Evolutionary conservation across 108 stramenopile species (phyloP), one percentile per base, ranked within the genome.

Genomic region (Phaeodactylum tricornutum): DNA sequence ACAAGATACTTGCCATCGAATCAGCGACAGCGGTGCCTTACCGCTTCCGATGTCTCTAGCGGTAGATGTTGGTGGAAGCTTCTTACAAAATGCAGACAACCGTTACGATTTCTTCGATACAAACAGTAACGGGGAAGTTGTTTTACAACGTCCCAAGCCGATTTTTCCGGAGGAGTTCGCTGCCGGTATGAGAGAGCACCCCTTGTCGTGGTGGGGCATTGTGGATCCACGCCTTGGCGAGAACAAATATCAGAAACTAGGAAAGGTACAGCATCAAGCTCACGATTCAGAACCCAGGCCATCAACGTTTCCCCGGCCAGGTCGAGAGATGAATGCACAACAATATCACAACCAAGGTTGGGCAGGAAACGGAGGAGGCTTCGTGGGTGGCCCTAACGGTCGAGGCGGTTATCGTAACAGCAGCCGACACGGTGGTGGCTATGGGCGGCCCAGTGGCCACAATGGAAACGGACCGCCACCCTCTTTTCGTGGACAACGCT

Each of bases 141-240:
- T 72, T 0, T 23, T 69, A 37, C 66, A 59, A 47, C 57, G 61
- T 15, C 45, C 41, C 25, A 60, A 64, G 16, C 77, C 77, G n/a
- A 78, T 78, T 14, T 78, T 78, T 32, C 77, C 77, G 1, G 77
- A 78, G 61, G 77, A 78, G 24, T 73, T 78, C 40, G 50, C 61
- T 14, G 61, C 51, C 4, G 72, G 62, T 4, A 43, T 28, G 37
- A 41, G 52, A 21, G 43, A 55, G 26, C 66, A 72, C 62, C 66
- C 77, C 6, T 45, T 78, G 41, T 68, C 66, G 11, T 77, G 76
- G 76, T 77, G 76, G 76, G 76, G 76, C 11, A 69, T 77, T 45
- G 76, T 70, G 0, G 76, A 77, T 56, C 76, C 76, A 21, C 46
- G 57, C 19, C 25, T 41, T 5, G 49, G 49, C 2, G 26, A 31